Conservation (phyloP, 352 stramenopile genomes). For the Pythium insidiosum region DNA sequence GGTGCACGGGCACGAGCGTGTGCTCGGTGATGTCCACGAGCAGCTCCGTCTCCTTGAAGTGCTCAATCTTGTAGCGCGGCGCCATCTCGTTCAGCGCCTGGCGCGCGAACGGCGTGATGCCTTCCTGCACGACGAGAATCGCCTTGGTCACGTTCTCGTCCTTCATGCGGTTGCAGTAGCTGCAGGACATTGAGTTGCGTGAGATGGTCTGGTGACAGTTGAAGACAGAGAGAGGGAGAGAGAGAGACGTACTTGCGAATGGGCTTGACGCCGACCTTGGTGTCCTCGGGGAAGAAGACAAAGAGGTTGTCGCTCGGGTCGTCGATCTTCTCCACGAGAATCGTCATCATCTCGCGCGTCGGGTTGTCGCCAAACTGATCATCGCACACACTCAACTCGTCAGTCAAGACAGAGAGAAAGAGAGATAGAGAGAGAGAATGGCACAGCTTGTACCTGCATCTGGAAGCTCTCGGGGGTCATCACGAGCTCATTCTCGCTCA, state of each 20-base stretch:
- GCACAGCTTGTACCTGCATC: slow-evolving; percentile 44
- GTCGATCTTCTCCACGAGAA: slow-evolving; percentile 91
- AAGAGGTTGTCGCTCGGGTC: slow-evolving; percentile 95
- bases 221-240: too few relatives aligned
- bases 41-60: slow-evolving; percentile 99
- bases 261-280: slow-evolving; percentile 97
- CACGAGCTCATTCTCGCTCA: slow-evolving; percentile 94
- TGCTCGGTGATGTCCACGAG: slow-evolving; percentile 99
- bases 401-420: not conserved
- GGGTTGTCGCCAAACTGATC: slow-evolving; percentile 88
- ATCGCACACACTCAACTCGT: not conserved
- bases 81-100: slow-evolving; percentile 95
- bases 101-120: slow-evolving; percentile 97
- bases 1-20: slow-evolving; percentile 98
- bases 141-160: slow-evolving; percentile 95
- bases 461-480: slow-evolving; percentile 94
- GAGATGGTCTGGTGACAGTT: too few relatives aligned
- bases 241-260: slow-evolving; percentile 87
- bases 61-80: slow-evolving; percentile 89
- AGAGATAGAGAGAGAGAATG: too few relatives aligned
- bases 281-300: slow-evolving; percentile 99
- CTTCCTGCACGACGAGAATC: slow-evolving; percentile 95
- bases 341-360: slow-evolving; percentile 94
- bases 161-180: slow-evolving; percentile 95
- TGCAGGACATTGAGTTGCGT: not conserved